phyloP scores from a whole-genome alignment of 495 filamentous ascomycete genomes.

The Tuber calosporum region DNA sequence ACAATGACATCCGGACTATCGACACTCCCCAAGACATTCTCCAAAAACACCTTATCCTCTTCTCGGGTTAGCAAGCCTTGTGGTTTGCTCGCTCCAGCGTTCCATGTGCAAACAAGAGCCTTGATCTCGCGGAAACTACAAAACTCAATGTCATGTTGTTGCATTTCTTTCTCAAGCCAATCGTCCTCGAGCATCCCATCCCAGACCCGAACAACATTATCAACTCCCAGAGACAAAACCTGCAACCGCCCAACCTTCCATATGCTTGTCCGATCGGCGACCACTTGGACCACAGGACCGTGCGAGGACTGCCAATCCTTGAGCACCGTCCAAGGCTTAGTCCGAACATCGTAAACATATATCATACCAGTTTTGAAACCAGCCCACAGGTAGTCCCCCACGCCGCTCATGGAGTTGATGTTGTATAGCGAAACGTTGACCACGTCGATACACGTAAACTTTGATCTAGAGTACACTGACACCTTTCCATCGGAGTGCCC shows the following conservation, averaged over 20 bases:
- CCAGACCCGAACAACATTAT: slow-evolving; percentile 80
- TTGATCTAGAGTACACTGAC: slow-evolving; percentile 71
- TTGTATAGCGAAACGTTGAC: slow-evolving; percentile 89
- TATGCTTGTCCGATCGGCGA: slow-evolving; percentile 71
- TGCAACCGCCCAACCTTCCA: slow-evolving; percentile 81
- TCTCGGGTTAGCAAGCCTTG: slow-evolving; percentile 63
- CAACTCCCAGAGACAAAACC: slow-evolving; percentile 80
- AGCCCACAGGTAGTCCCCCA: slow-evolving; percentile 82
- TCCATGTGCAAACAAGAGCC: slow-evolving; percentile 82
- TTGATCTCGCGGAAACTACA: slow-evolving; percentile 77
- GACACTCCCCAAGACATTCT: slow-evolving; percentile 61
- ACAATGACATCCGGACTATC: slow-evolving; percentile 80
- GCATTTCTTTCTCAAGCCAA: slow-evolving; percentile 87
- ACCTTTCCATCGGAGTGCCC: slow-evolving; percentile 93
- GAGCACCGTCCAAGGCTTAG: slow-evolving; percentile 75
- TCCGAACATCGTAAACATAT: slow-evolving; percentile 77
- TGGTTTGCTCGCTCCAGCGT: slow-evolving; percentile 86
- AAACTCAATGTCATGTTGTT: slow-evolving; percentile 67
- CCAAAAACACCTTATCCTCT: slow-evolving; percentile 65
- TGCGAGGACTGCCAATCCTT: slow-evolving; percentile 94
- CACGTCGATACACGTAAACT: slow-evolving; percentile 66
- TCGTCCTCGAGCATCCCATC: slow-evolving; percentile 91
- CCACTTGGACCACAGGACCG: slow-evolving; percentile 66
- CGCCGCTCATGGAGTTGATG: slow-evolving; percentile 78
- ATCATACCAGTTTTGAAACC: slow-evolving; percentile 94